Conservation (phyloP, 306 rosid species). For the Prunus mume region DNA sequence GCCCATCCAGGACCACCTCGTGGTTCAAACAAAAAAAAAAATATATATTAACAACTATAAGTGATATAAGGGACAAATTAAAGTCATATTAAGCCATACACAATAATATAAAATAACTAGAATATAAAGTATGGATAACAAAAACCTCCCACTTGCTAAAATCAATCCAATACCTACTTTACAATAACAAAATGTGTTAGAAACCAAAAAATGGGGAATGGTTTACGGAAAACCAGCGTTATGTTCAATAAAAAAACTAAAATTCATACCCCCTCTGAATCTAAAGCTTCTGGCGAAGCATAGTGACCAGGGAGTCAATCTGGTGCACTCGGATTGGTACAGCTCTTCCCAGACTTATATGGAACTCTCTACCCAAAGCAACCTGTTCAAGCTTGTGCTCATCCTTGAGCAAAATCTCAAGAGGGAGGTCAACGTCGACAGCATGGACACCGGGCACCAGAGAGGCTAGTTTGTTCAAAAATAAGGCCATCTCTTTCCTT, state of each 20-base stretch:
- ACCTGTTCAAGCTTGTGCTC: slow-evolving; percentile 60
- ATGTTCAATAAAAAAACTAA: slow-evolving; percentile 12
- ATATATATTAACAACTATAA: no score
- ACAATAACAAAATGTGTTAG: neutral
- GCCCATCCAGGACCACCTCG: no score
- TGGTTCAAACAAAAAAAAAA: no score
- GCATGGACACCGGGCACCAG: slow-evolving; percentile 59
- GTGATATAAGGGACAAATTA: no score
- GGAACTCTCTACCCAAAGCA: slow-evolving; percentile 76
- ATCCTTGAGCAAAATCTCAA: slow-evolving; percentile 52
- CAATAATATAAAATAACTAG: no score
- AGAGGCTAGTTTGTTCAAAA: slow-evolving; percentile 53
- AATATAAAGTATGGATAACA: slow-evolving; percentile 15
- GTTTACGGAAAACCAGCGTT: neutral
- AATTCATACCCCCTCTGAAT: neutral
- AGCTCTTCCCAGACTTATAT: slow-evolving; percentile 85
- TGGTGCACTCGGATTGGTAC: slow-evolving; percentile 83
- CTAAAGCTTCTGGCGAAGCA: neutral
- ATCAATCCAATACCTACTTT: slow-evolving; percentile 70
- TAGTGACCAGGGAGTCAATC: slow-evolving; percentile 61
- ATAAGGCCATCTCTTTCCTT: slow-evolving; percentile 39
- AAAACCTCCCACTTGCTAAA: slow-evolving; percentile 82
- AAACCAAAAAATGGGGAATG: neutral
- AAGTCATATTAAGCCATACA: no score
- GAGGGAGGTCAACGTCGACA: slow-evolving; percentile 66